Base-by-base conservation (phyloP, 2,329 filamentous ascomycete genomes). In the Trichoderma sp. region DNA sequence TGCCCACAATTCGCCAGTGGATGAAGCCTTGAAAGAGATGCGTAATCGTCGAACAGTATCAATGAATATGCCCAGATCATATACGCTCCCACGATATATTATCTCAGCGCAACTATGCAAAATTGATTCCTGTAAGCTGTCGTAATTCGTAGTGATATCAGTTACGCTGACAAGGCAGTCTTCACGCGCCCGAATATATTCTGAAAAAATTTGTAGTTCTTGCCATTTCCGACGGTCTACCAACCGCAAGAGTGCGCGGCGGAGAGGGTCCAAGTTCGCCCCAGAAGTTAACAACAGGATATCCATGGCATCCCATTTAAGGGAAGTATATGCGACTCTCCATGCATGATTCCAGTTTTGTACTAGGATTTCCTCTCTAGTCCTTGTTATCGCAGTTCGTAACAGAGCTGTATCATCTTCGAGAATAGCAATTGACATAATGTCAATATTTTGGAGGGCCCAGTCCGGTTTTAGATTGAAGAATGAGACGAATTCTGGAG, bases 231-330 rank as follows among this genome's bases (percentile, higher is more conserved):
- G 45, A 12, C 2, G 4, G 2, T 5, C 5, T 4, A 48, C 10
- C 22, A 15, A 13, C 45, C 45, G 12, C 1, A 6, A 15, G 2
- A 48, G 10, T 22, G n/a, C 1, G 10, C 13, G 13, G 22, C 9
- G 5, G 19, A 22, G 1, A 5, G 1, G 6, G 0, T 10, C 0
- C 42, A 12, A 8, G 8, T 9, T 4, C 3, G 5, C 5, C 0
- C 5, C 3, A 1, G 22, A 9, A 25, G 5, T 15, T 13, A 4
- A 25, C 10, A 48, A 25, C 1, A 25, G 19, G 5, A 4, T 4
- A 7, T 5, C 22, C 45, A 48, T 22, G 19, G 9, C 9, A 48
- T 22, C n/a, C 22, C 12, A 13, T 6, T 48, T 48, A 4, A 48
- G 13, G 0, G 5, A 4, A 13, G 42, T 22, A 10, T 12, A 50